Percentiles rank a stretch among this genome's conserved stretches.
Evolutionary conservation across 2,329 filamentous ascomycete species (phyloP).

Genomic region (Lasiodiplodia gonubiensis): DNA sequence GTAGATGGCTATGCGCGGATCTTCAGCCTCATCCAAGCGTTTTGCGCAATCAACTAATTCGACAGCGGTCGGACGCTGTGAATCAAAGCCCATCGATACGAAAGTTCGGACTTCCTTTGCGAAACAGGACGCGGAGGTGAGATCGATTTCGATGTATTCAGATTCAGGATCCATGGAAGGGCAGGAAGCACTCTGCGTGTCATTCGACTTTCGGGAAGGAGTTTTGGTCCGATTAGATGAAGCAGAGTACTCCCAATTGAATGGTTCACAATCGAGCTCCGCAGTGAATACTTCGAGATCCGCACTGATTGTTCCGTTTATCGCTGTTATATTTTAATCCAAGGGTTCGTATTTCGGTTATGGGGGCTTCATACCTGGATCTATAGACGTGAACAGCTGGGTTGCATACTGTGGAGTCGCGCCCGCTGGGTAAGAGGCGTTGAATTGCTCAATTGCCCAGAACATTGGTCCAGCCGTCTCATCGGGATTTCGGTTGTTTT

Average conservation of each 20-base stretch:
- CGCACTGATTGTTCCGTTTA: not conserved
- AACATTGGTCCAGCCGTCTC: not conserved
- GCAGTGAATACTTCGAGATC: conserved; percentile 1
- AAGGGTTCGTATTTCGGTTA: too few species aligned
- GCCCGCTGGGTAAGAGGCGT: not conserved
- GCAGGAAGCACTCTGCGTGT: not conserved
- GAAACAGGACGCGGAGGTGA: not conserved
- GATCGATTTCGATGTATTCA: not conserved
- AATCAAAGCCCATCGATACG: not conserved
- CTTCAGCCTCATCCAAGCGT: not conserved
- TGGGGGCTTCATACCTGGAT: not conserved
- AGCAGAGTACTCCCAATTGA: conserved; percentile 1
- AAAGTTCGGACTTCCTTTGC: not conserved
- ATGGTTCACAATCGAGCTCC: conserved; percentile 1
- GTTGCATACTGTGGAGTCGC: conserved; percentile 1
- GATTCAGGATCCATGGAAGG: not conserved
- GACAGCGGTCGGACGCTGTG: too few species aligned
- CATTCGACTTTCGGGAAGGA: not conserved
- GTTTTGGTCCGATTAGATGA: not conserved
- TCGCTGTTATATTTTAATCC: not conserved
- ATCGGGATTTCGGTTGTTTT: not conserved
- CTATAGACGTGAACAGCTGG: not conserved
- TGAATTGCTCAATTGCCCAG: conserved; percentile 7
- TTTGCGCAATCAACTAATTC: not conserved
- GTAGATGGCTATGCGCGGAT: not conserved